Conservation (phyloP, 345 rosid genomes). For the Ceriops tagal region DNA sequence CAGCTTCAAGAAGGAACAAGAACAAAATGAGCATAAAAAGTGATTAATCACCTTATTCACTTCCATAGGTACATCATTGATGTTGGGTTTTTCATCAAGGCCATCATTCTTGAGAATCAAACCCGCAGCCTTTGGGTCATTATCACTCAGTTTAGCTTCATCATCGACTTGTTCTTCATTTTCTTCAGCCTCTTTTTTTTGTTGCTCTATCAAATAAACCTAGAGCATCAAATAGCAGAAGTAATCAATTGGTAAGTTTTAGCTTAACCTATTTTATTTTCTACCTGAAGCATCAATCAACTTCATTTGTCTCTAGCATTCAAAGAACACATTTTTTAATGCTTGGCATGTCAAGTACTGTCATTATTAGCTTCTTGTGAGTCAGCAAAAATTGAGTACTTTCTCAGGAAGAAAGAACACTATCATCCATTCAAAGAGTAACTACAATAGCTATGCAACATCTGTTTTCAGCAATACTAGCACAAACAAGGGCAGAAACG, state of each 20-base stretch:
- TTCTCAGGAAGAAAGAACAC: no score
- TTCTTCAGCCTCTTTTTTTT: conserved; percentile 50
- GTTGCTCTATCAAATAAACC: conserved; percentile 75
- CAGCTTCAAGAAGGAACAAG: not conserved
- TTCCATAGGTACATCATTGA: conserved; percentile 69
- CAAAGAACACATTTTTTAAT: no score
- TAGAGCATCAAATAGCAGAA: conserved; percentile 35
- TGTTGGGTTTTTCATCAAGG: conserved; percentile 71
- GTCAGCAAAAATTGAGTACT: no score
- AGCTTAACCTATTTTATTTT: no score
- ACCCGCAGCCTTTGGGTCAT: conserved; percentile 33
- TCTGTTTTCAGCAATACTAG: not conserved
- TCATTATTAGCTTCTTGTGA: no score
- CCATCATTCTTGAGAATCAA: conserved; percentile 33
- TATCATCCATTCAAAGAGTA: not conserved
- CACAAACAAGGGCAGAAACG: not conserved
- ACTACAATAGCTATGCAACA: no score
- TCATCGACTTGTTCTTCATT: conserved; percentile 54
- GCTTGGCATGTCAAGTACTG: no score
- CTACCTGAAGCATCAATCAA: no score
- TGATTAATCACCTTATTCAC: conserved; percentile 52
- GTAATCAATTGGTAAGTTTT: no score
- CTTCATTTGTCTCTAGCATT: no score
- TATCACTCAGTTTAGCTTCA: conserved; percentile 48
- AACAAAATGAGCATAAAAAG: not conserved